phyloP scores from a whole-genome alignment of 2,329 filamentous ascomycete genomes.

The Plenodomus lindquistii region DNA sequence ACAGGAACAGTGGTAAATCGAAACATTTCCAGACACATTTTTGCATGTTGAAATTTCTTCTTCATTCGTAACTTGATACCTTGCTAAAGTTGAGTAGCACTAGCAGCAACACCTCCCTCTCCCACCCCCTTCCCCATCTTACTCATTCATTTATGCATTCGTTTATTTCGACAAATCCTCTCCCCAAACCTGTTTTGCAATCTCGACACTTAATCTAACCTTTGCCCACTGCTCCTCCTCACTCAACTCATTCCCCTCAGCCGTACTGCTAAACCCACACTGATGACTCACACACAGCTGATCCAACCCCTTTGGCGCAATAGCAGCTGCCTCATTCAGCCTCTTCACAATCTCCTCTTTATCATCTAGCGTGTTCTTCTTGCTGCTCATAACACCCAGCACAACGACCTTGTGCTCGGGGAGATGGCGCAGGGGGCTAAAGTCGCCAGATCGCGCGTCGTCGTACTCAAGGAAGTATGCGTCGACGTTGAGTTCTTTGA shows the following conservation, averaged over 20 bases:
- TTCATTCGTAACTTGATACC: not conserved
- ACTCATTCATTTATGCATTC: not conserved
- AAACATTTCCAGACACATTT: no score
- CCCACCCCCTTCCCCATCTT: no score
- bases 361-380: slow-evolving; percentile 62
- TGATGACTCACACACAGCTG: slow-evolving; percentile 62
- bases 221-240: slow-evolving; percentile 64
- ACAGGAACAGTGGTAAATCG: no score
- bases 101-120: not conserved
- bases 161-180: slow-evolving; percentile 45
- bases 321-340: slow-evolving; percentile 44
- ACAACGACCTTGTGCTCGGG: slow-evolving; percentile 60
- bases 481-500: slow-evolving; percentile 61
- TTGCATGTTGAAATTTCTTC: not conserved
- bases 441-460: slow-evolving; percentile 60
- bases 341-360: slow-evolving; percentile 46
- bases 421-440: slow-evolving; percentile 58
- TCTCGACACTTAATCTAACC: slow-evolving; percentile 58
- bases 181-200: slow-evolving; percentile 62
- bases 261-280: slow-evolving; percentile 61
- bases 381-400: slow-evolving; percentile 59
- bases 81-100: not conserved
- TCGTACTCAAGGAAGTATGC: slow-evolving; percentile 65
- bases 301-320: slow-evolving; percentile 57
- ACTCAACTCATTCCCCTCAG: slow-evolving; percentile 60